Evolutionary conservation across 257 asterid species (phyloP).

Genomic region (Perilla frutescens): DNA sequence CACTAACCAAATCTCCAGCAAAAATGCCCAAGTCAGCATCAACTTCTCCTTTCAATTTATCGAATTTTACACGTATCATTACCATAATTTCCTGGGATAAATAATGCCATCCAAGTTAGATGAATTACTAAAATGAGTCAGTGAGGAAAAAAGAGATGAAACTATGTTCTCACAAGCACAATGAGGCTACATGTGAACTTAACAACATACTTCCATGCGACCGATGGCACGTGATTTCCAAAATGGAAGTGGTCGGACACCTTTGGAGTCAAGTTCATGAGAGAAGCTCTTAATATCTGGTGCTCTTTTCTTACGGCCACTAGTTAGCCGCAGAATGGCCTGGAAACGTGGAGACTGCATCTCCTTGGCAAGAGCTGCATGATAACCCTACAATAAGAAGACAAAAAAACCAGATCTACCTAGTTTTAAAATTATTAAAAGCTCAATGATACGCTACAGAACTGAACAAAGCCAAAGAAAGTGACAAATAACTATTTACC

Average conservation of each 20-base stretch:
- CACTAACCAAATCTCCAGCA: constrained; percentile 89
- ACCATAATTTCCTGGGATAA: constrained; percentile 74
- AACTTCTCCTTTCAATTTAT: constrained; percentile 81
- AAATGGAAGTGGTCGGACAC: constrained; percentile 90
- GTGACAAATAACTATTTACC: constrained; percentile 49
- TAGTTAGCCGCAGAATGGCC: constrained; percentile 85
- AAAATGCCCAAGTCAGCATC: constrained; percentile 81
- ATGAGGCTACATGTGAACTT: constrained; percentile 45
- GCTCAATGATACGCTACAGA: constrained; percentile 12
- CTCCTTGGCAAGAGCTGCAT: constrained; percentile 82
- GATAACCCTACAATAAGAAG: constrained; percentile 63
- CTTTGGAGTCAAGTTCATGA: constrained; percentile 93
- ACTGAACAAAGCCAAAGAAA: constrained; percentile 15
- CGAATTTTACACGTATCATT: constrained; percentile 81
- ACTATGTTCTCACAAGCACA: constrained; percentile 41
- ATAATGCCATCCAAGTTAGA: constrained; percentile 26
- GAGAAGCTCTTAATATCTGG: constrained; percentile 92
- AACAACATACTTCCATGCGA: constrained; percentile 79
- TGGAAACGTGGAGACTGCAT: constrained; percentile 97
- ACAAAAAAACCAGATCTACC: constrained; percentile 37
- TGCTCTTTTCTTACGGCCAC: constrained; percentile 69
- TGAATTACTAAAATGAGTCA: constrained; percentile 19
- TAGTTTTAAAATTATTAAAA: constrained; percentile 16
- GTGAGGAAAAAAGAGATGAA: constrained; percentile 34
- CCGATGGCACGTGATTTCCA: constrained; percentile 97